Base-by-base conservation (phyloP, 306 rosid genomes). In the Pueraria montana region DNA sequence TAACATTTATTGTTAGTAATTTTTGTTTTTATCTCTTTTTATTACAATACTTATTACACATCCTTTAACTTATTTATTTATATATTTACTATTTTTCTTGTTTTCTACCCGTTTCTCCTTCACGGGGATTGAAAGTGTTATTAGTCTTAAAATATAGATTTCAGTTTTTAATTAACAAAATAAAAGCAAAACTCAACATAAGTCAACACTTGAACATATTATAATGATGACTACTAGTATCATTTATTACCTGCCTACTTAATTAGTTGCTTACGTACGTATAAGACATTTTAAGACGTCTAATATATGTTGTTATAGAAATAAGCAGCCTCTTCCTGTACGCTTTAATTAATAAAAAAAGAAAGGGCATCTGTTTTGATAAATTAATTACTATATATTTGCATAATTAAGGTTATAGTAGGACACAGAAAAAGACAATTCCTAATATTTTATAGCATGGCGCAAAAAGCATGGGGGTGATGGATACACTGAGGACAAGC, bases 401-500 rank as follows among this genome's bases (percentile, higher is more conserved):
- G 12, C 17, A 23, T 58, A 24, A 77, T 66, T 50, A 52, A 67
- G 43, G 52, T 66, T 49, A n/a, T 66, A 65, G 7, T 36, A 67
- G 55, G 52, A 34, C 65, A 77, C 0, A 1, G 61, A 11, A 67
- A 66, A 79, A 50, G 43, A 79, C 52, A 79, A 67, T 7, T 66
- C 11, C 13, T 14, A 79, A 79, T 78, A 49, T 34, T 66, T 20
- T 50, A 65, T 78, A 50, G 24, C 82, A 9, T 16, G 61, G 85
- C 62, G 59, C 58, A 61, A 43, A 68, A 26, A 42, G 9, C 74
- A 20, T 40, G 49, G 23, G 77, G 36, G 26, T 27, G 30, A 27
- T 18, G 16, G 12, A 71, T 26, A 18, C 20, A 17, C 0, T 14
- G 8, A 69, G 17, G 59, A 50, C 27, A 49, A 30, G 27, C 24